These are phyloP conservation scores for Coniella lustricola DNA, from an alignment of 2,329 filamentous ascomycete genomes.

Conservation along the genomic window DNA sequence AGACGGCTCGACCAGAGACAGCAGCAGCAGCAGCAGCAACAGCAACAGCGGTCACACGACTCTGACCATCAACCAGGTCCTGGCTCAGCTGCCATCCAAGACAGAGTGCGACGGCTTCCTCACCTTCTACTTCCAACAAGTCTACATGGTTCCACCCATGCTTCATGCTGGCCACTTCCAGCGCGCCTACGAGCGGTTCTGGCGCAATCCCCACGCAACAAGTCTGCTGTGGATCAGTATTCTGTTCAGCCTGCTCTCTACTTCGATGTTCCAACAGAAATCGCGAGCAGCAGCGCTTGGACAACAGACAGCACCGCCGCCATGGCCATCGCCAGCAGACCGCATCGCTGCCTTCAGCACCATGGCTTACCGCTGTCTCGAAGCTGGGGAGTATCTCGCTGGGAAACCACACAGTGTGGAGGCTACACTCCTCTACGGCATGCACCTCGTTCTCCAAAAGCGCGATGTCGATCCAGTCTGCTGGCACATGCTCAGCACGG, in stretches of 20 bases:
- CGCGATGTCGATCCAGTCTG: slow-evolving; percentile 34
- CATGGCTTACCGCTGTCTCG: slow-evolving; percentile 38
- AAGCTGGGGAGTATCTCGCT: slow-evolving; percentile 41
- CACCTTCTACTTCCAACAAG: slow-evolving; percentile 31
- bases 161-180: slow-evolving; percentile 39
- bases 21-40: too few species aligned
- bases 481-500: slow-evolving; percentile 41
- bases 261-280: slow-evolving; percentile 31
- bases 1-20: too few species aligned
- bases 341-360: slow-evolving; percentile 24
- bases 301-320: neutral
- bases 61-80: slow-evolving; percentile 27
- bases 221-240: slow-evolving; percentile 44
- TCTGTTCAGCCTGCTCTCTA: slow-evolving; percentile 39
- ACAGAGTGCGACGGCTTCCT: slow-evolving; percentile 31
- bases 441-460: slow-evolving; percentile 34
- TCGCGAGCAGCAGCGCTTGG: slow-evolving; percentile 17
- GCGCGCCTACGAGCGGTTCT: slow-evolving; percentile 41
- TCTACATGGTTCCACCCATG: slow-evolving; percentile 31
- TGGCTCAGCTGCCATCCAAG: slow-evolving; percentile 29
- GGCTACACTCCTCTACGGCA: slow-evolving; percentile 39
- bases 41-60: slow-evolving; percentile 11
- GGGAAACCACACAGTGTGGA: slow-evolving; percentile 40
- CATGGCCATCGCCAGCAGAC: slow-evolving; percentile 13
- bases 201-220: slow-evolving; percentile 31